Evolutionary conservation across 2,329 filamentous ascomycete species (phyloP).

Genomic region (Pseudofabraea citricarpa): DNA sequence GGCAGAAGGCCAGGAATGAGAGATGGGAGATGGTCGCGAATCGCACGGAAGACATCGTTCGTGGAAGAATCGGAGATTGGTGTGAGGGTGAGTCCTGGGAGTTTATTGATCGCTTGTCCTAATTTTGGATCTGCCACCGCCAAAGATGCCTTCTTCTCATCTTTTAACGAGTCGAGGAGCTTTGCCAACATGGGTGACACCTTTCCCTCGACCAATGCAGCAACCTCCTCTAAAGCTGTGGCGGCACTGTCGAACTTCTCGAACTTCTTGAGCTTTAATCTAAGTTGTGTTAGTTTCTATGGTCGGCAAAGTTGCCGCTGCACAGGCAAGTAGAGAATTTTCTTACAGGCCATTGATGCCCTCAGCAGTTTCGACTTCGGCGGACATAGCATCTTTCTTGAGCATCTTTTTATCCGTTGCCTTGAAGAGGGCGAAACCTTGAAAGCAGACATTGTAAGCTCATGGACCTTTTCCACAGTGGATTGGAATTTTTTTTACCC

Average conservation of each 20-base stretch:
- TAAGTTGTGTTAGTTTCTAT: too few species aligned
- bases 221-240: constrained; percentile 84
- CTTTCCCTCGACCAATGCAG: constrained; percentile 86
- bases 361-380: constrained; percentile 74
- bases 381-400: constrained; percentile 75
- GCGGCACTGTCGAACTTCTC: constrained; percentile 94
- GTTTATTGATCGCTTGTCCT: constrained; percentile 84
- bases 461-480: neutral
- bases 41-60: constrained; percentile 87
- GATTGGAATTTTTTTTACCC: constrained; percentile 39
- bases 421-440: constrained; percentile 95
- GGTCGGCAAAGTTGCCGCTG: too few species aligned
- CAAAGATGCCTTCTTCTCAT: constrained; percentile 94
- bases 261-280: constrained; percentile 94
- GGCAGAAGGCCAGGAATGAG: constrained; percentile 84
- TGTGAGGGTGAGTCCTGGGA: constrained; percentile 81
- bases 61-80: constrained; percentile 78
- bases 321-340: neutral
- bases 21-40: constrained; percentile 84
- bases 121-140: constrained; percentile 93
- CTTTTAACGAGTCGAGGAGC: constrained; percentile 85
- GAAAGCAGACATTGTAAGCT: constrained; percentile 24
- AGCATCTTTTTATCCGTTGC: constrained; percentile 97
- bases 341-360: constrained; percentile 80
- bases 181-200: constrained; percentile 80